phyloP scores from a whole-genome alignment of 768 basidiomycete genomes.

The Baorangia bicolor region DNA sequence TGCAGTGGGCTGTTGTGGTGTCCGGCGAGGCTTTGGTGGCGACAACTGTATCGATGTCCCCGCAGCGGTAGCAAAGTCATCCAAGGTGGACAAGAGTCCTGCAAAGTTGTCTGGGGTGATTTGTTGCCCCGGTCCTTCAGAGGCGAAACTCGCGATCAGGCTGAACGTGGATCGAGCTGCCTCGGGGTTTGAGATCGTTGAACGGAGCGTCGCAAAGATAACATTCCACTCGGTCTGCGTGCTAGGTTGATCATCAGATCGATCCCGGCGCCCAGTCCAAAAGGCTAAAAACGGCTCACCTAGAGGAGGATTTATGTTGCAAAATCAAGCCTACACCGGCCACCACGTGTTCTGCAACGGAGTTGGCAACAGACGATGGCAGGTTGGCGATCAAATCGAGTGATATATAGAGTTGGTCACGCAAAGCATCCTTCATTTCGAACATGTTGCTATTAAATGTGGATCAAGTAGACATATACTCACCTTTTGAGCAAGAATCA shows the following conservation, averaged over 20 bases:
- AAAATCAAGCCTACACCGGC: constrained; percentile 79
- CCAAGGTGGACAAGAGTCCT: constrained; percentile 76
- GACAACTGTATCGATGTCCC: constrained; percentile 60
- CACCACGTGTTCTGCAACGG: constrained; percentile 89
- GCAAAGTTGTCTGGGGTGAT: constrained; percentile 77
- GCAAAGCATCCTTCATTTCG: constrained; percentile 60
- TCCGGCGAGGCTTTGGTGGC: constrained; percentile 50
- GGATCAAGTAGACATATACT: constrained; percentile 16
- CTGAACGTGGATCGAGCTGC: constrained; percentile 85
- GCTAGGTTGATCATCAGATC: constrained; percentile 35
- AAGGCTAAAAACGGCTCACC: constrained; percentile 31
- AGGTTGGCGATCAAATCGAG: constrained; percentile 86
- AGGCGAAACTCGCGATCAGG: constrained; percentile 63
- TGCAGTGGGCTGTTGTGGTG: constrained; percentile 47
- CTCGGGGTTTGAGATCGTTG: constrained; percentile 82
- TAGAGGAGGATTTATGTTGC: constrained; percentile 71
- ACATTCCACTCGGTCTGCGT: constrained; percentile 97
- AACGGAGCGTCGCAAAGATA: constrained; percentile 82
- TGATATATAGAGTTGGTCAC: constrained; percentile 93
- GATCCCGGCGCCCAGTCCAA: background rate
- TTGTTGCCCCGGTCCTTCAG: constrained; percentile 57
- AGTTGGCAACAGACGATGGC: constrained; percentile 69
- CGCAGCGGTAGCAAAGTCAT: constrained; percentile 84
- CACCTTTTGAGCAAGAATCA: constrained; percentile 79
- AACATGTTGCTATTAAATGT: background rate